These are phyloP conservation scores for Moesziomyces globuligerus DNA, from an alignment of 1,284 basidiomycete species.

Conservation along the genomic window DNA sequence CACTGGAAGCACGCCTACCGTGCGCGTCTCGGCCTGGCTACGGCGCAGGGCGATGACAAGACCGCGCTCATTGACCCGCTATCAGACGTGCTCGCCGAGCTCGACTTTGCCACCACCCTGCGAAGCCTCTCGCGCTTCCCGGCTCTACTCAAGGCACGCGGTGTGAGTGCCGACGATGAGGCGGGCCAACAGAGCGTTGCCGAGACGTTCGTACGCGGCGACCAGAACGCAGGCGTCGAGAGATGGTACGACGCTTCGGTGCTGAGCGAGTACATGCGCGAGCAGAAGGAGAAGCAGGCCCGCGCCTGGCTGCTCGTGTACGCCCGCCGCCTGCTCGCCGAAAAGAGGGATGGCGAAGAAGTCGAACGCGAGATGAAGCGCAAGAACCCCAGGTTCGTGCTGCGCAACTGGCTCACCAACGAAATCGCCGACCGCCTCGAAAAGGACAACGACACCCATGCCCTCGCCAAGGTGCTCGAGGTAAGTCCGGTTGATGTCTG, in stretches of 20 bases:
- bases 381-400: constrained; percentile 60
- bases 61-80: constrained; percentile 38
- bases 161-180: constrained; percentile 11
- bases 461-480: constrained; percentile 53
- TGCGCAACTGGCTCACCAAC: constrained; percentile 65
- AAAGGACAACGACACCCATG: constrained; percentile 56
- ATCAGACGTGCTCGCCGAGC: constrained; percentile 27
- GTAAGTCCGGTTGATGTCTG: constrained; percentile 3
- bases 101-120: constrained; percentile 53
- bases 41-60: constrained; percentile 31
- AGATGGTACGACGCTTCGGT: constrained; percentile 40
- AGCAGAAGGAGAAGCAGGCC: constrained; percentile 37
- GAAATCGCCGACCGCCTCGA: constrained; percentile 59
- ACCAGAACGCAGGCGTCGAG: constrained; percentile 3
- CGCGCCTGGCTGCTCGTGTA: constrained; percentile 52
- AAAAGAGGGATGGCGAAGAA: constrained; percentile 30
- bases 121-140: constrained; percentile 48
- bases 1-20: constrained; percentile 57
- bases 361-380: constrained; percentile 38
- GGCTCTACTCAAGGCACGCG: constrained; percentile 28
- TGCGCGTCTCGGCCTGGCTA: constrained; percentile 45
- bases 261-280: constrained; percentile 33
- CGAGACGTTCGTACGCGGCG: constrained; percentile 31
- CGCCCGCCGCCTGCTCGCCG: constrained; percentile 35
- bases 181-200: constrained; percentile 27